Base-by-base conservation (phyloP, 345 rosid genomes). In the Durio zibethinus region DNA sequence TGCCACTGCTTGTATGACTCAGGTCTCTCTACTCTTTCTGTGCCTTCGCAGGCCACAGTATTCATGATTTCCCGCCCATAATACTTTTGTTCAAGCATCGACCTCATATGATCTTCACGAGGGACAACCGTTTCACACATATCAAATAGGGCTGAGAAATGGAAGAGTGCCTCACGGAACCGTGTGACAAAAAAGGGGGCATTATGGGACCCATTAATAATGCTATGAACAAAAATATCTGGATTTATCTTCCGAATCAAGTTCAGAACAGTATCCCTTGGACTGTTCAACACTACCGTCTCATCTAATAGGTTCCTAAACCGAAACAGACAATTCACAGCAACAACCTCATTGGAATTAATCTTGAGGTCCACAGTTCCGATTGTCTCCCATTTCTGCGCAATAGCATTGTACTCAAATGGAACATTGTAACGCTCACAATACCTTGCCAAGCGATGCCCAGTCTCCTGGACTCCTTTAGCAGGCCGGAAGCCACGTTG, bases 1-100 rank as follows among this genome's bases (percentile, higher is more conserved):
- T 83, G 90, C 89, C 91, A 85, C 76, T 89, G 90, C 87, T 83
- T 89, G 75, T 86, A 86, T 1, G 87, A 85, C 80, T 89, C 91
- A 0, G 90, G 88, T 77, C 90, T 85, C 78, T 84, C 89, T 7
- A 85, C 78, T 82, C 92, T 80, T 29, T 81, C 89, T 61, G 45
- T 4, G 20, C 90, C 90, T 77, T 89, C 92, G 18, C 86, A 89
- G 0, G 90, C 90, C 14, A 87, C 56, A 0, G 78, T 82, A 72
- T 87, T 89, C 83, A 82, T 83, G 2, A 79, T 78, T 29, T 82
- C 86, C 61, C 76, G 78, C 25, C 87, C 86, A 29, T 52, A 81
- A 33, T 81, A 38, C 78, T 87, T 84, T 21, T 75, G 48, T 83
- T 87, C 92, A 16, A 77, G 50, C 75, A 79, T 65, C 81, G 77